phyloP scores from a whole-genome alignment of 2,329 filamentous ascomycete species.

The Colletotrichum magnum region DNA sequence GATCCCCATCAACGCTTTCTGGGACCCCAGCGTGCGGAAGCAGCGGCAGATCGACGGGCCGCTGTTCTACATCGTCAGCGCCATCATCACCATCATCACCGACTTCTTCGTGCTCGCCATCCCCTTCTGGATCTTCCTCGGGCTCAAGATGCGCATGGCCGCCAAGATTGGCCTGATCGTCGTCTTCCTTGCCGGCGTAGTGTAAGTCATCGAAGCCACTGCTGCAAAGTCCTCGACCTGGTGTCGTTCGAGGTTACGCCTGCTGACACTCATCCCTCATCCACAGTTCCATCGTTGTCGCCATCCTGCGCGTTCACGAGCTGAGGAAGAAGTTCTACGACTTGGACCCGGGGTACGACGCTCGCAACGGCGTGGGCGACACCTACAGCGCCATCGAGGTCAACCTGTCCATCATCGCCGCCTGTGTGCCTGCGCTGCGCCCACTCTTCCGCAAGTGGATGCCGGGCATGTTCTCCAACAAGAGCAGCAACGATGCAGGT shows the following conservation, averaged over 20 bases:
- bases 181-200: slow-evolving; percentile 50
- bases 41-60: slow-evolving; percentile 32
- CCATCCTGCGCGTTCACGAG: slow-evolving; percentile 25
- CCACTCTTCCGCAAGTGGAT: slow-evolving; percentile 51
- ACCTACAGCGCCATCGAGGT: slow-evolving; percentile 51
- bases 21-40: slow-evolving; percentile 44
- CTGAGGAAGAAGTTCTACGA: slow-evolving; percentile 34
- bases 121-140: slow-evolving; percentile 53
- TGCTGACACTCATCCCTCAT: background rate
- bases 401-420: slow-evolving; percentile 56
- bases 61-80: slow-evolving; percentile 49
- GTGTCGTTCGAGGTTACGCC: background rate
- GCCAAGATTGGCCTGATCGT: slow-evolving; percentile 52
- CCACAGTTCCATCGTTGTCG: slow-evolving; percentile 29
- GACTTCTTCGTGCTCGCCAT: slow-evolving; percentile 57
- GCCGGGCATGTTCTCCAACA: slow-evolving; percentile 44
- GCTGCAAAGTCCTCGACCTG: accelerated
- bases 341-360: slow-evolving; percentile 40
- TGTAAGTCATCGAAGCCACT: slow-evolving; percentile 40
- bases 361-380: slow-evolving; percentile 49
- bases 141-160: slow-evolving; percentile 49
- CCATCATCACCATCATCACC: slow-evolving; percentile 56
- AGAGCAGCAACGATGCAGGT: background rate
- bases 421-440: slow-evolving; percentile 55
- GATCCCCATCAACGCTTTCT: slow-evolving; percentile 53